These are phyloP conservation scores for Talaromyces pinophilus DNA, from an alignment of 2,329 filamentous ascomycete species.

Conservation along the genomic window DNA sequence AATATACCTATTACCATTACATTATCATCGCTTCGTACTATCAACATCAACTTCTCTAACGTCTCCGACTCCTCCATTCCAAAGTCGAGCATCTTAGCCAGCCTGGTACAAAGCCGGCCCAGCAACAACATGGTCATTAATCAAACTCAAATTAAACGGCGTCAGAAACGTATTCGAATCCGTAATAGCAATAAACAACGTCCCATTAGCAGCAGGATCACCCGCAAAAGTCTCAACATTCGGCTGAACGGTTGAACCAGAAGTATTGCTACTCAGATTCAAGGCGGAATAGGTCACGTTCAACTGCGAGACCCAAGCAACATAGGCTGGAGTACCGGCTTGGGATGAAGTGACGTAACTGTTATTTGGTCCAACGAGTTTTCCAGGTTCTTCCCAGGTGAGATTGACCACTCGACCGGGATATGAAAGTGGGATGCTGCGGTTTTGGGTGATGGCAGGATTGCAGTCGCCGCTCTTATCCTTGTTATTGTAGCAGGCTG, in stretches of 20 bases:
- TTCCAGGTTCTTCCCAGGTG: slow-evolving; percentile 70
- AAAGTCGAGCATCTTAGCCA: slow-evolving; percentile 56
- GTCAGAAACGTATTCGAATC: slow-evolving; percentile 69
- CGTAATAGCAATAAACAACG: slow-evolving; percentile 76
- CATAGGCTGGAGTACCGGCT: slow-evolving; percentile 64
- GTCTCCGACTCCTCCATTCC: neutral
- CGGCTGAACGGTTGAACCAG: slow-evolving; percentile 72
- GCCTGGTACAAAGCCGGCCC: slow-evolving; percentile 73
- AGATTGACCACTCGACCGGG: slow-evolving; percentile 71
- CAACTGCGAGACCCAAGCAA: slow-evolving; percentile 75
- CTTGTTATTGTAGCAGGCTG: slow-evolving; percentile 61
- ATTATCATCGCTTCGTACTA: neutral
- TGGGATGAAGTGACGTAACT: slow-evolving; percentile 68
- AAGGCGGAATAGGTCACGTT: slow-evolving; percentile 70
- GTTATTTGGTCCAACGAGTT: slow-evolving; percentile 74
- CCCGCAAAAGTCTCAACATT: slow-evolving; percentile 66
- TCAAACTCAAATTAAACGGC: slow-evolving; percentile 71
- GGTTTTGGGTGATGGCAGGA: slow-evolving; percentile 68
- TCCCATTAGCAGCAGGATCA: slow-evolving; percentile 72
- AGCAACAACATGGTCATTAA: slow-evolving; percentile 76
- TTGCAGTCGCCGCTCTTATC: slow-evolving; percentile 55
- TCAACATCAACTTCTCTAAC: neutral
- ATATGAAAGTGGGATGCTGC: slow-evolving; percentile 69
- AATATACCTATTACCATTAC: neutral
- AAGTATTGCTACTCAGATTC: slow-evolving; percentile 50